These are phyloP conservation scores for Orbilia brochopaga DNA, from an alignment of 2,329 filamentous ascomycete genomes.

Conservation along the genomic window DNA sequence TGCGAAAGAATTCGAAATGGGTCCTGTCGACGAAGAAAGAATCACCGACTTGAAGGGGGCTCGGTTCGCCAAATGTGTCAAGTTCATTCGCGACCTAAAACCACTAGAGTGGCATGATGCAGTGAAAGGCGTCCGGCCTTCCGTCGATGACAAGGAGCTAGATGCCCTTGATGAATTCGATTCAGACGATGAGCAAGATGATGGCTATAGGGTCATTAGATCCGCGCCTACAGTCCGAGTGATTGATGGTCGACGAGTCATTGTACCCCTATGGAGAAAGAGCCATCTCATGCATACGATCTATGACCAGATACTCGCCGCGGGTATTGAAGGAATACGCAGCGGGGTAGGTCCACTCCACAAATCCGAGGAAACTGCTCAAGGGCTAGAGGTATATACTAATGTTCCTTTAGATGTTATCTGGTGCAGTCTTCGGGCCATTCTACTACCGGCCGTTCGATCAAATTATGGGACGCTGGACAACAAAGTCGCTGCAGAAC, in stretches of 20 bases:
- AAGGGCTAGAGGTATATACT: not conserved
- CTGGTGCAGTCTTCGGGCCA: constrained; percentile 39
- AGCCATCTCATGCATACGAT: constrained; percentile 43
- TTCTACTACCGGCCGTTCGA: constrained; percentile 49
- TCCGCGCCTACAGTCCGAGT: constrained; percentile 15
- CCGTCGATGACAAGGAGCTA: constrained; percentile 17
- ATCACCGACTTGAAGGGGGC: constrained; percentile 30
- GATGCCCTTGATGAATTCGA: constrained; percentile 33
- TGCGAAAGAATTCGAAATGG: constrained; percentile 46
- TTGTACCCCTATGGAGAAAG: constrained; percentile 36
- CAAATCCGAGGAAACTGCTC: no score
- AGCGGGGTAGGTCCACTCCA: constrained; percentile 28
- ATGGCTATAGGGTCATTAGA: constrained; percentile 40
- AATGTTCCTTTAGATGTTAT: constrained; percentile 23
- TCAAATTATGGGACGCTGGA: constrained; percentile 49
- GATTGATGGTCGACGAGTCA: constrained; percentile 28
- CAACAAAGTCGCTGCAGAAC: constrained; percentile 43
- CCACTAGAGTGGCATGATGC: constrained; percentile 43
- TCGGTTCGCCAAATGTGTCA: constrained; percentile 43
- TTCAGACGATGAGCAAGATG: constrained; percentile 46
- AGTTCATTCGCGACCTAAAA: constrained; percentile 34
- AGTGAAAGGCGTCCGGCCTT: constrained; percentile 32
- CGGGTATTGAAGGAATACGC: constrained; percentile 37
- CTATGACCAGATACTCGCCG: constrained; percentile 39
- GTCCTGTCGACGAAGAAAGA: constrained; percentile 39